Percentiles rank a stretch among this genome's conserved stretches.
Conservation (phyloP, 2,329 filamentous ascomycete species). For the Fusarium algeriense region DNA sequence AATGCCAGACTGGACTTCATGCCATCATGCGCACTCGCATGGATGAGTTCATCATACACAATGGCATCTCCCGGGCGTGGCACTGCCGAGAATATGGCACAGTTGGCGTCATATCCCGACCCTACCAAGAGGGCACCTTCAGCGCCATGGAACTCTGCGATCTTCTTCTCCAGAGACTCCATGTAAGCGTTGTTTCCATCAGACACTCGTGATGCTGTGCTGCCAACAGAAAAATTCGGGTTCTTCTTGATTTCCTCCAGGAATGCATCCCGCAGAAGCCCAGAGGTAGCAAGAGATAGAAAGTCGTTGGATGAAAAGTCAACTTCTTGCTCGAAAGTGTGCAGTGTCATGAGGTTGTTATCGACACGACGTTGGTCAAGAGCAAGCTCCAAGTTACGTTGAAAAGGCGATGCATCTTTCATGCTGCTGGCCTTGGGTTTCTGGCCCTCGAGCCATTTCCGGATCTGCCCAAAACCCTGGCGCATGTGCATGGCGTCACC, state of each 20-base stretch:
- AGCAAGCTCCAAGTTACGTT: background rate
- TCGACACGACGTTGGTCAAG: background rate
- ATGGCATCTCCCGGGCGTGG: background rate
- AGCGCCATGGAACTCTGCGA: background rate
- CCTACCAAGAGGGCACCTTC: background rate
- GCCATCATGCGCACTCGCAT: background rate
- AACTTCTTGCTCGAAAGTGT: background rate
- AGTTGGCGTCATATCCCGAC: background rate
- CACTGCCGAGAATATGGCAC: background rate
- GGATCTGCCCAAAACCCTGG: background rate
- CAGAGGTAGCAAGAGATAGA: background rate
- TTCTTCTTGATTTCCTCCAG: background rate
- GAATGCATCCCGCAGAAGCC: background rate
- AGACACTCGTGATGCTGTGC: background rate
- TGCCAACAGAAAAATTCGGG: background rate
- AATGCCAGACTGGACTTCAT: background rate
- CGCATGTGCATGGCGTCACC: background rate
- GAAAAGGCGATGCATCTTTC: background rate
- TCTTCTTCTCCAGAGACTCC: background rate
- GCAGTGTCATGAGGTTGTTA: background rate
- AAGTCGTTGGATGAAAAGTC: background rate
- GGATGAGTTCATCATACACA: slow-evolving; percentile 3
- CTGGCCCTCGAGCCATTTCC: background rate
- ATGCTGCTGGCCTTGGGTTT: background rate
- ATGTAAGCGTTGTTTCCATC: background rate